Percentiles rank a stretch among this genome's conserved stretches.
Evolutionary conservation across 2,329 filamentous ascomycete species (phyloP).

Genomic region (Huntiella moniliformis): DNA sequence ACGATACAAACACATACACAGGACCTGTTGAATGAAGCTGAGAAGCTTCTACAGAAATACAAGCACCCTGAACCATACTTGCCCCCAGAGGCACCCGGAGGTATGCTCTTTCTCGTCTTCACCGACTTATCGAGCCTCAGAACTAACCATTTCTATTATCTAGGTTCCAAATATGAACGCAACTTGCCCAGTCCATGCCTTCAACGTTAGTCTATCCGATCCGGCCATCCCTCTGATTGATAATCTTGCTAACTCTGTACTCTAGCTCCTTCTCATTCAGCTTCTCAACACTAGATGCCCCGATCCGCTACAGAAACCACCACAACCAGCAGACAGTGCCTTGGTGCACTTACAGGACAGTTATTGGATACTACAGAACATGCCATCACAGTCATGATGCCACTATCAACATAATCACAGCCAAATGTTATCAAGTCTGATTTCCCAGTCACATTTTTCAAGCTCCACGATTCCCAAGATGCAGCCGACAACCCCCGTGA

Average conservation of each 20-base stretch:
- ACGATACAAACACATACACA: constrained; percentile 21
- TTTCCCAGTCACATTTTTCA: too few species aligned
- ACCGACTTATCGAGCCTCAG: background rate
- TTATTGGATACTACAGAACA: background rate
- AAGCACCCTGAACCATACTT: constrained; percentile 93
- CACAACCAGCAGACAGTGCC: background rate
- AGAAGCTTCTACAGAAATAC: constrained; percentile 77
- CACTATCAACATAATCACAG: too few species aligned
- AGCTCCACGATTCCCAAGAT: background rate
- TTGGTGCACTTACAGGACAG: background rate
- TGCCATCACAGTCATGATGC: background rate
- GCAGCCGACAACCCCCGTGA: too few species aligned
- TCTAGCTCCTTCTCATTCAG: constrained; percentile 5
- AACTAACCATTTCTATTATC: constrained; percentile 1
- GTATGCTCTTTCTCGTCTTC: constrained; percentile 29
- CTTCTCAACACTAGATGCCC: background rate
- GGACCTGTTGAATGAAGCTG: constrained; percentile 72
- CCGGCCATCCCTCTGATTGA: background rate
- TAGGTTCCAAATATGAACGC: constrained; percentile 89
- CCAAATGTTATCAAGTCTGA: too few species aligned
- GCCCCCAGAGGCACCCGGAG: constrained; percentile 80
- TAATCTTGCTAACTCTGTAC: background rate
- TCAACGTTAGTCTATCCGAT: constrained; percentile 45
- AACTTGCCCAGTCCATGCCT: constrained; percentile 68
- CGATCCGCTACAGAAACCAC: background rate